Evolutionary conservation across 192 early-diverging fungal genomes (phyloP), one percentile per base, ranked within the genome.

Genomic region (Mortierella antarctica): DNA sequence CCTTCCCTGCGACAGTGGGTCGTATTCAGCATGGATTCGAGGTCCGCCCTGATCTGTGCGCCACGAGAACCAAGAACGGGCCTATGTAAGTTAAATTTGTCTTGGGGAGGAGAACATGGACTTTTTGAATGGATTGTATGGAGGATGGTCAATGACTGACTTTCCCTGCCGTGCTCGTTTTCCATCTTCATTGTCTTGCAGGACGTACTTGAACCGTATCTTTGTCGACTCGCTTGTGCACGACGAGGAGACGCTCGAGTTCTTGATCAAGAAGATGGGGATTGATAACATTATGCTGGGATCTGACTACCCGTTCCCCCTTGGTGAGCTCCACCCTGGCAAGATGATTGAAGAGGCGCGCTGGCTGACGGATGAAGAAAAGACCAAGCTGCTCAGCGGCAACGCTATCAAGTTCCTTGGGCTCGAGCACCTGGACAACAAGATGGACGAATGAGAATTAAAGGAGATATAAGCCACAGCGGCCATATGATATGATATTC

Each of bases 11-110:
- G 39, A 92, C 91, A 0, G 64, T 92, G 13, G 91, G 91, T 52
- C 77, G 91, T n/a, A 91, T 92, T 60, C 87, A 88, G 42, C 91
- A 92, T 54, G 91, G 91, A 15, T 91, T 85, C 74, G 82, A 90
- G 20, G 87, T 87, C 41, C 84, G 91, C 18, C 91, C 91, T n/a
- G 91, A 92, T 65, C 67, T 92, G 57, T 85, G 84, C 51, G 91
- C 91, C 15, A 87, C 85, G 10, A 74, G 66, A 41, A 89, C 83
- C 63, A 87, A 90, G 73, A 71, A 83, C 48, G 70, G 66, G 18
- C 91, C 91, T 23, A 71, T 84, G 79, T 82, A 78, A 65, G 83
- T 74, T 52, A 4, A 59, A 59, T 59, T 59, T 20, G 14, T 54
- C 49, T 40, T 40, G 2, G 31, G 57, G 17, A 8, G 23, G 5